Evolutionary conservation across 1,139 yeast species (phyloP).

Genomic region (Pneumocystis sp.): DNA sequence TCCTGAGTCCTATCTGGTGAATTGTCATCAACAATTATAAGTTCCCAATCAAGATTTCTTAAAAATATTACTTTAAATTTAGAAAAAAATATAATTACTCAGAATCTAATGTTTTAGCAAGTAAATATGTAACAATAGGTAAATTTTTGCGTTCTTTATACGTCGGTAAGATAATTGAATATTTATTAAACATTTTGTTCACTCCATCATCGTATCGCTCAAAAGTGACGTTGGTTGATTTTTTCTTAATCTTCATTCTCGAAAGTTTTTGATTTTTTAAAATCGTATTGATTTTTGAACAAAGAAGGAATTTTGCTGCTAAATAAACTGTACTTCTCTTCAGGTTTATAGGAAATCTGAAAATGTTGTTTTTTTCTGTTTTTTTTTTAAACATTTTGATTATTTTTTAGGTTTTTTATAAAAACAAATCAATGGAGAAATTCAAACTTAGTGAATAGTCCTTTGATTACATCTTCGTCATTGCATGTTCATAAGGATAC

Average conservation of each 20-base stretch:
- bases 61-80: not conserved
- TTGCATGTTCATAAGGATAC: not conserved
- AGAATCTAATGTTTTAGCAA: conserved; percentile 54
- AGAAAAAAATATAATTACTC: conserved; percentile 21
- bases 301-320: not conserved
- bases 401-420: not conserved
- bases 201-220: not conserved
- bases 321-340: not conserved
- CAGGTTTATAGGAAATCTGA: not conserved
- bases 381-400: not conserved
- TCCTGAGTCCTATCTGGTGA: conserved; percentile 78
- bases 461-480: not conserved
- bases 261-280: not conserved
- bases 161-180: conserved; percentile 65
- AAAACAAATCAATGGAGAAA: not conserved
- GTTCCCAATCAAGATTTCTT: conserved; percentile 53
- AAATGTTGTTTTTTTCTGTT: not conserved
- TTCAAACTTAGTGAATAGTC: not conserved
- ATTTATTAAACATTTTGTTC: conserved; percentile 32
- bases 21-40: conserved; percentile 63
- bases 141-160: conserved; percentile 60
- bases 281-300: not conserved
- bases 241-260: not conserved
- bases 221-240: not conserved
- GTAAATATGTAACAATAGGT: conserved; percentile 57